Evolutionary conservation across 768 basidiomycete genomes (phyloP).

Genomic region (Mycena capillaripes): DNA sequence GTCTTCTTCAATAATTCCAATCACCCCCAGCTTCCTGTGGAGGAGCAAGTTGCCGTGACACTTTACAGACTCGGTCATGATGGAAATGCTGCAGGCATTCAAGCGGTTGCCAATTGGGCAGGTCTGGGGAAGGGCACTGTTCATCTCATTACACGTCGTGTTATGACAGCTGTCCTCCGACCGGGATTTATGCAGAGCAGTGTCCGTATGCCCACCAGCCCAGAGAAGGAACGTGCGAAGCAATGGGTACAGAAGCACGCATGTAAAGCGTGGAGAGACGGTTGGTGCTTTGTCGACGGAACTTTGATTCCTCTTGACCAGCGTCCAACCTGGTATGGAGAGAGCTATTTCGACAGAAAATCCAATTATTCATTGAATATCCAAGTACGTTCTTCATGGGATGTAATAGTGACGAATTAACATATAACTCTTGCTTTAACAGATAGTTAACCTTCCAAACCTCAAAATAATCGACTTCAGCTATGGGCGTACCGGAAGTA

Average conservation of each 20-base stretch:
- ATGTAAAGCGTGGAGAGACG: conserved; percentile 51
- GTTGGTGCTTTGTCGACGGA: too few relatives aligned
- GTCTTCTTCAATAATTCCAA: conserved; percentile 44
- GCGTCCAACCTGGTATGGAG: conserved; percentile 50
- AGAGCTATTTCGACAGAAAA: conserved; percentile 55
- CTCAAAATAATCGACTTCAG: too few relatives aligned
- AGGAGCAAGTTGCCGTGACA: conserved; percentile 52
- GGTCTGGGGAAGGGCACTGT: conserved; percentile 52
- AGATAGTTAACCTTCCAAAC: conserved; percentile 47
- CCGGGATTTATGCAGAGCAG: conserved; percentile 41
- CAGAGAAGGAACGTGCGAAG: conserved; percentile 55
- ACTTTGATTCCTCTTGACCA: too few relatives aligned
- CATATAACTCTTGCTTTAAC: background rate
- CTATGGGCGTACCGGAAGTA: too few relatives aligned
- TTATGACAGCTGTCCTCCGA: conserved; percentile 49
- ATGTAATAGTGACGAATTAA: background rate
- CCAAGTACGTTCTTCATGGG: conserved; percentile 38
- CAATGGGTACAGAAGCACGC: conserved; percentile 50
- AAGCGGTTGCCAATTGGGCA: conserved; percentile 54
- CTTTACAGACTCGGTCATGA: conserved; percentile 56
- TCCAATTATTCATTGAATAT: conserved; percentile 56
- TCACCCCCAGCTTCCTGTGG: too few relatives aligned
- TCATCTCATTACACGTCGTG: conserved; percentile 28
- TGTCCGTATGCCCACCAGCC: conserved; percentile 44
- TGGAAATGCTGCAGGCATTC: conserved; percentile 52